Base-by-base conservation (phyloP, 1,139 yeast species). In the Magnusiomyces paraingens region DNA sequence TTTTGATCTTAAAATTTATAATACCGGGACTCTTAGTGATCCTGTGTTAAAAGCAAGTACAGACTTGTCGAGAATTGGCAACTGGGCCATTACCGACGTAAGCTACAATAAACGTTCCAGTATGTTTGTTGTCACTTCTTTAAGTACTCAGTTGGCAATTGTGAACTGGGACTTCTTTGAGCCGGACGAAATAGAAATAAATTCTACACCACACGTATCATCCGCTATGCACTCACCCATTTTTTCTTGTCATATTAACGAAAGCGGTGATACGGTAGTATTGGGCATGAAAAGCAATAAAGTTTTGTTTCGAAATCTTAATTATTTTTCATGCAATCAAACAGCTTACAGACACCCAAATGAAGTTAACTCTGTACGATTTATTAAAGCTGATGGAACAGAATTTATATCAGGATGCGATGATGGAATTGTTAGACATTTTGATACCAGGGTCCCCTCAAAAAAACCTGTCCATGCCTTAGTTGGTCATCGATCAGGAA, bases 381-480 rank as follows among this genome's bases (percentile, higher is more conserved):
- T 93, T 1, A 85, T 87, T 15, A 80, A 88, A 2, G 94, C 89
- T 0, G 74, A 79, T 65, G 91, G 90, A 1, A 83, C 84, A 61
- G 77, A 83, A 26, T 76, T 88, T 42, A 78, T 87, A 5, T 83
- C 91, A 49, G 96, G 95, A 0, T 84, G 93, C 1, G 91, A 89
- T 66, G 96, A 89, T 66, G 78, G 85, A 45, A 83, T 86, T 1
- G 83, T 88, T 3, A 75, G 94, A 61, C 88, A 89, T 2, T 89
- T 96, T 96, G 96, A 89, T 66, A 73, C 85, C 51, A 68, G 80
- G 47, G 71, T 72, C 58, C 70, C 69, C 49, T 78, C 60, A 76
- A 77, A 51, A 76, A 79, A 44, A 81, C 82, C 55, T 72, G 76
- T 55, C 82, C 91, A 67, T 76, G 81, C 62, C 77, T 80, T 67